Percentiles rank a stretch among this genome's conserved stretches.
Evolutionary conservation across 306 rosid genomes (phyloP).

Genomic region (Cucurbita argyrosperma): DNA sequence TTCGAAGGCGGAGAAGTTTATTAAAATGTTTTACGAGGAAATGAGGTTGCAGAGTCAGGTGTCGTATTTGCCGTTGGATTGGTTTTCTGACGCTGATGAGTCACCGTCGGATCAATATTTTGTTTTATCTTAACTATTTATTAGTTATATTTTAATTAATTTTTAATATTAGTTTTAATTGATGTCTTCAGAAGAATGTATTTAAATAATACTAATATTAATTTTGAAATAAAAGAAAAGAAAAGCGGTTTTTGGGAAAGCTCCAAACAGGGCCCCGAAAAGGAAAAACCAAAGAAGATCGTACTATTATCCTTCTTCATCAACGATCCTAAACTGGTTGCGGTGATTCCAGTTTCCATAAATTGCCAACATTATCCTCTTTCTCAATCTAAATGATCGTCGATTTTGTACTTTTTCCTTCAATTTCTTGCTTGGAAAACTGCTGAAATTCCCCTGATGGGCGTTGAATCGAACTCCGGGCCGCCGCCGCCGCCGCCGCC

Average conservation of each 20-base stretch:
- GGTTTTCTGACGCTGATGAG: not conserved
- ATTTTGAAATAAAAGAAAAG: too few relatives aligned
- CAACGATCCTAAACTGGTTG: not conserved
- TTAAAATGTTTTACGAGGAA: not conserved
- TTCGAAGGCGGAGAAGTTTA: constrained; percentile 6
- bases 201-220: too few relatives aligned
- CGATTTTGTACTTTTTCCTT: not conserved
- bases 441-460: constrained; percentile 22
- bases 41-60: not conserved
- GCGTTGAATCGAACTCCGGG: constrained; percentile 52
- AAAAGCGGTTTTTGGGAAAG: not conserved
- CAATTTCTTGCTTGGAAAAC: not conserved
- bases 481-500: constrained; percentile 16
- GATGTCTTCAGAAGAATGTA: too few relatives aligned
- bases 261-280: not conserved
- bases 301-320: not conserved
- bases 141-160: too few relatives aligned
- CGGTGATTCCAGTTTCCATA: not conserved
- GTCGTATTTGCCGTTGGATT: not conserved
- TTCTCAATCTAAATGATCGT: not conserved
- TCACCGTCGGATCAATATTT: too few relatives aligned
- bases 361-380: not conserved
- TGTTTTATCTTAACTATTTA: too few relatives aligned
- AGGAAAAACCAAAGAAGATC: not conserved
- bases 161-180: too few relatives aligned